phyloP scores from a whole-genome alignment of 208 protist species.

The Leishmania arabica region DNA sequence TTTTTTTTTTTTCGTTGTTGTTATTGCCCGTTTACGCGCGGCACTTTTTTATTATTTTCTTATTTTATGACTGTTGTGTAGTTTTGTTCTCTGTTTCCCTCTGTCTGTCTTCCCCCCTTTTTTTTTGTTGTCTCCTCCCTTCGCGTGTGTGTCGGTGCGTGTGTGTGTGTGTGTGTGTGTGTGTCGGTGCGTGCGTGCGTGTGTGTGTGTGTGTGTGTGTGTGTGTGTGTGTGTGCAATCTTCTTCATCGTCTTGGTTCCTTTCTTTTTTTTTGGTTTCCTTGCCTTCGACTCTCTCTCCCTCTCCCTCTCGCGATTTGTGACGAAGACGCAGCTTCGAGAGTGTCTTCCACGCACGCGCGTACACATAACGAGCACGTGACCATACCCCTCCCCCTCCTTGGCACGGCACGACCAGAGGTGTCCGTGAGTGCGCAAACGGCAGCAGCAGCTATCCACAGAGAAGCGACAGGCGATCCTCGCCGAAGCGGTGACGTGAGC shows the following conservation, averaged over 20 bases:
- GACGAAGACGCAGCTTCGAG: background rate
- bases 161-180: too few species aligned
- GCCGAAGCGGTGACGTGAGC: background rate
- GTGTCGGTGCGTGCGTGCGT: too few species aligned
- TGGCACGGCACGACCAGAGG: background rate
- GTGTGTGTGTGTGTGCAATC: too few species aligned
- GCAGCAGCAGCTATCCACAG: background rate
- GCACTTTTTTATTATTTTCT: too few species aligned
- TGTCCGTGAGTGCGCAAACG: background rate
- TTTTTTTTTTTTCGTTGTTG: too few species aligned
- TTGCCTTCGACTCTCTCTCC: background rate
- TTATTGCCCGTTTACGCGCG: too few species aligned
- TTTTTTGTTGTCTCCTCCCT: too few species aligned
- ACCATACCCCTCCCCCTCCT: background rate
- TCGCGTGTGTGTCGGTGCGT: too few species aligned
- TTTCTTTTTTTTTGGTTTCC: background rate
- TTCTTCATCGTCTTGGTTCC: background rate
- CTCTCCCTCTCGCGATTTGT: background rate
- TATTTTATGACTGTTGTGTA: too few species aligned
- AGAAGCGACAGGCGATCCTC: background rate
- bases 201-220: too few species aligned
- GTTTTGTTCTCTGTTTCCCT: too few species aligned
- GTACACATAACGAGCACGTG: background rate
- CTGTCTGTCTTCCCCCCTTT: too few species aligned
- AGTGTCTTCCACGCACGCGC: background rate